These are phyloP conservation scores for Musa schizocarpa DNA, from an alignment of 176 grass and related monocot genomes.

Conservation along the genomic window DNA sequence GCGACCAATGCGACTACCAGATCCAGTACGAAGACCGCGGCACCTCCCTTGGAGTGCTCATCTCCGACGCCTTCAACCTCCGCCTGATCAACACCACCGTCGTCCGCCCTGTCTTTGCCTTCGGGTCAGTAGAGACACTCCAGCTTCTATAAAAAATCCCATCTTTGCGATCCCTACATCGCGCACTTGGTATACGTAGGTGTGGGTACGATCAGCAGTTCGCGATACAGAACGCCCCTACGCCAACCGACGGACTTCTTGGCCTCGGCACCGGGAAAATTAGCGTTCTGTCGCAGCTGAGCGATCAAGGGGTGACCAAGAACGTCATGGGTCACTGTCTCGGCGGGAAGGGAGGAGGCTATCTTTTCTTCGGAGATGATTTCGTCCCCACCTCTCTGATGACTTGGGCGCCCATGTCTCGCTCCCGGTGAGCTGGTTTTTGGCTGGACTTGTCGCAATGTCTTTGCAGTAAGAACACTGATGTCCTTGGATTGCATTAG, in stretches of 20 bases:
- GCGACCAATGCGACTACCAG: conserved; percentile 61
- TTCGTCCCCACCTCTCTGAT: conserved; percentile 53
- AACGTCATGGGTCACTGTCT: conserved; percentile 95
- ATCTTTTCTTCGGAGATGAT: conserved; percentile 91
- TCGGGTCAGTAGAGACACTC: conserved; percentile 39
- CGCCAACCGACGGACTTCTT: conserved; percentile 63
- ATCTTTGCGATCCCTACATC: neutral
- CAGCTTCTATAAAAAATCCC: neutral
- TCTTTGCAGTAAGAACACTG: neutral
- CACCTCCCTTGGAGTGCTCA: conserved; percentile 67
- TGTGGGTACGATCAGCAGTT: conserved; percentile 86
- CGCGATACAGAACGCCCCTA: conserved; percentile 22
- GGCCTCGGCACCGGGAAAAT: conserved; percentile 67
- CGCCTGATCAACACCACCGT: conserved; percentile 56
- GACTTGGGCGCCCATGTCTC: conserved; percentile 63
- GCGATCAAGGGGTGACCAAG: conserved; percentile 66
- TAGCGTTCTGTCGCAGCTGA: conserved; percentile 81
- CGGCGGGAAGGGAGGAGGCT: conserved; percentile 61
- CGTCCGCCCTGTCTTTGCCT: conserved; percentile 49
- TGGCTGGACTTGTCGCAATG: neutral
- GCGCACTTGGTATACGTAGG: conserved; percentile 16
- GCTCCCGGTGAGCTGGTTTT: conserved; percentile 27
- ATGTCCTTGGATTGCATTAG: conserved; percentile 23
- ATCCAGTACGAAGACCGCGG: conserved; percentile 75
- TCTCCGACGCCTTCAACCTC: conserved; percentile 44